These are phyloP conservation scores for Ophiostoma piceae DNA, from an alignment of 2,329 filamentous ascomycete species.

Conservation along the genomic window DNA sequence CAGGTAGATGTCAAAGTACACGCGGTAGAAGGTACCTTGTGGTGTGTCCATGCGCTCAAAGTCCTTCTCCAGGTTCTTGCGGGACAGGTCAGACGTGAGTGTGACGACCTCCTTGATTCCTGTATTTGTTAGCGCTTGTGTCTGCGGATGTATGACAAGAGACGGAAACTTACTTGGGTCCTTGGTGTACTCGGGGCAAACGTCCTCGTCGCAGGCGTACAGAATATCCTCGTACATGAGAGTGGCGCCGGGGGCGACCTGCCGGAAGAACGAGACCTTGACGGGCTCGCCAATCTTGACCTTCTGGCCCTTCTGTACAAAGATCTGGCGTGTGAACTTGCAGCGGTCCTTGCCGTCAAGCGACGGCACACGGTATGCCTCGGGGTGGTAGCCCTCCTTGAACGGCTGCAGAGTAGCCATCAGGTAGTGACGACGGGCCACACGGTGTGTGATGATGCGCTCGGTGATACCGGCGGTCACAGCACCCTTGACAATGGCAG, in stretches of 20 bases:
- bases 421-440: conserved; percentile 94
- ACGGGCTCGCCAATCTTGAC: conserved; percentile 99
- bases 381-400: conserved; percentile 97
- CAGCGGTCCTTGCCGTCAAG: conserved; percentile 96
- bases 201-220: conserved; percentile 95
- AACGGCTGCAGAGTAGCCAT: conserved; percentile 99
- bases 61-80: conserved; percentile 98
- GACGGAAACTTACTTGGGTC: conserved; percentile 77
- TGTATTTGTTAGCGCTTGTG: conserved; percentile 36
- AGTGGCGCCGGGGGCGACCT: conserved; percentile 92
- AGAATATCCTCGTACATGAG: conserved; percentile 99
- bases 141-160: too few relatives aligned
- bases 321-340: conserved; percentile 98
- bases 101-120: conserved; percentile 99
- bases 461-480: conserved; percentile 98
- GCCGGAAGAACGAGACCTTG: conserved; percentile 97
- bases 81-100: conserved; percentile 89
- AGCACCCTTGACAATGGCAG: conserved; percentile 96
- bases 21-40: conserved; percentile 90
- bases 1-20: conserved; percentile 76
- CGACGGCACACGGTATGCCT: conserved; percentile 94
- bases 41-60: conserved; percentile 99
- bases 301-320: conserved; percentile 96
- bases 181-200: conserved; percentile 97
- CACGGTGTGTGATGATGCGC: conserved; percentile 91